Conservation (phyloP, 495 filamentous ascomycete genomes). For the Daldinia grandis region DNA sequence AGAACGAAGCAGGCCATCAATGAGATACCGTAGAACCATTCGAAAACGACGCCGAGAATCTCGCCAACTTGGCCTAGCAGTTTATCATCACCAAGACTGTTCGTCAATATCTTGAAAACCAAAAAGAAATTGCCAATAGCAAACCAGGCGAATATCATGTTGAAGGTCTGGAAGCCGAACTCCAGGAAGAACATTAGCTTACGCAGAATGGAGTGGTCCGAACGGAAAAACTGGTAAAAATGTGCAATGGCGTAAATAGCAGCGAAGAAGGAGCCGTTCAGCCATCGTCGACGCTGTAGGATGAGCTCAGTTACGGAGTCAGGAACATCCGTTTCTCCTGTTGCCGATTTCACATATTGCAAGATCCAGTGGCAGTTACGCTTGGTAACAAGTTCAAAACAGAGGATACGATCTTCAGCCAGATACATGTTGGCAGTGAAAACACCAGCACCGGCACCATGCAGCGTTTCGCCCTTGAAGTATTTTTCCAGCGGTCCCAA, state of each 20-base stretch:
- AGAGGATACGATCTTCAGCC: constrained; percentile 98
- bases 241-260: constrained; percentile 95
- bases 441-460: constrained; percentile 91
- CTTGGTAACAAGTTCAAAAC: constrained; percentile 98
- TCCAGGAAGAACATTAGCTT: constrained; percentile 92
- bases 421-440: constrained; percentile 99
- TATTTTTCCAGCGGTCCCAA: constrained; percentile 95
- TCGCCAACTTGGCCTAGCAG: constrained; percentile 78
- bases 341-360: constrained; percentile 96
- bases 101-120: constrained; percentile 96
- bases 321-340: constrained; percentile 97
- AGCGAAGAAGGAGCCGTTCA: constrained; percentile 99
- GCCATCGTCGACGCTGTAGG: constrained; percentile 93
- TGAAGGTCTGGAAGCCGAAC: constrained; percentile 92
- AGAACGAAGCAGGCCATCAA: constrained; percentile 95
- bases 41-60: constrained; percentile 86
- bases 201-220: constrained; percentile 84
- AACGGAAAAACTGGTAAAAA: constrained; percentile 93
- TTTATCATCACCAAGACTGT: constrained; percentile 71
- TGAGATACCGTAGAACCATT: constrained; percentile 94
- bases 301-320: constrained; percentile 95
- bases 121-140: constrained; percentile 99
- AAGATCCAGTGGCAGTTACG: constrained; percentile 96
- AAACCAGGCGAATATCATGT: constrained; percentile 99
- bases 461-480: constrained; percentile 97